A percentile compares a stretch with the other conserved stretches of the same genome.
phyloP scores from a whole-genome alignment of 306 rosid species.

The Quercus mongolica region DNA sequence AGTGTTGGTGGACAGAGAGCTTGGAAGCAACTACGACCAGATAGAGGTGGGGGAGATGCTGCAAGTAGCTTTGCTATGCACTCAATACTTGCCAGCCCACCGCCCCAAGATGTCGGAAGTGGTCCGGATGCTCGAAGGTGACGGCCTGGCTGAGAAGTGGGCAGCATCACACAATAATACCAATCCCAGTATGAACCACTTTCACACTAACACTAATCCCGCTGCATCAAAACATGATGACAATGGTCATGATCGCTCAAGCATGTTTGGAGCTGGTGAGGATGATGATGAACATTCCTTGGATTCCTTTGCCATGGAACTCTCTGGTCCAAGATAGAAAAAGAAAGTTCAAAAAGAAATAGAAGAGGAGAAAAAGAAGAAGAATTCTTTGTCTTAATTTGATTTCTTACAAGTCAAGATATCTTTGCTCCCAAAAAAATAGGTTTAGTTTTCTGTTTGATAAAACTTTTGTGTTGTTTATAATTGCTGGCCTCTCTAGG shows the following conservation, averaged over 20 bases:
- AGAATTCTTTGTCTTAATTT: constrained; percentile 16
- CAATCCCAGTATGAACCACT: constrained; percentile 41
- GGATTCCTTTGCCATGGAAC: constrained; percentile 98
- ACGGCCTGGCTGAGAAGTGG: constrained; percentile 95
- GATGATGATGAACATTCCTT: constrained; percentile 83
- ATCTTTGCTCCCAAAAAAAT: constrained; percentile 1
- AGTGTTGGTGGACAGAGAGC: constrained; percentile 80
- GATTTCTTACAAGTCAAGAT: constrained; percentile 18
- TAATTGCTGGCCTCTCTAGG: constrained; percentile 19
- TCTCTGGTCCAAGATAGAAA: constrained; percentile 89
- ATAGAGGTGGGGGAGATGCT: constrained; percentile 93
- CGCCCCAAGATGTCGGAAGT: constrained; percentile 99
- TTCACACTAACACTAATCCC: constrained; percentile 37
- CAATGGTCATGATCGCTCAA: constrained; percentile 62
- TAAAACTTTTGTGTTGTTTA: constrained; percentile 2
- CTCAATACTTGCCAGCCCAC: constrained; percentile 81
- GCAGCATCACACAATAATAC: constrained; percentile 72
- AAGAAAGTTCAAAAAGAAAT: background rate
- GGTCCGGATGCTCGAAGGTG: constrained; percentile 97
- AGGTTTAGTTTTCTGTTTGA: constrained; percentile 9
- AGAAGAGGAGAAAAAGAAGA: background rate
- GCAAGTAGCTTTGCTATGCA: constrained; percentile 89
- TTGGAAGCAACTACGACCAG: constrained; percentile 70
- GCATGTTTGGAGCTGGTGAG: constrained; percentile 74
- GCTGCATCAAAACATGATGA: constrained; percentile 49